Evolutionary conservation across 768 basidiomycete species (phyloP).

Genomic region (Auriscalpium vulgare): DNA sequence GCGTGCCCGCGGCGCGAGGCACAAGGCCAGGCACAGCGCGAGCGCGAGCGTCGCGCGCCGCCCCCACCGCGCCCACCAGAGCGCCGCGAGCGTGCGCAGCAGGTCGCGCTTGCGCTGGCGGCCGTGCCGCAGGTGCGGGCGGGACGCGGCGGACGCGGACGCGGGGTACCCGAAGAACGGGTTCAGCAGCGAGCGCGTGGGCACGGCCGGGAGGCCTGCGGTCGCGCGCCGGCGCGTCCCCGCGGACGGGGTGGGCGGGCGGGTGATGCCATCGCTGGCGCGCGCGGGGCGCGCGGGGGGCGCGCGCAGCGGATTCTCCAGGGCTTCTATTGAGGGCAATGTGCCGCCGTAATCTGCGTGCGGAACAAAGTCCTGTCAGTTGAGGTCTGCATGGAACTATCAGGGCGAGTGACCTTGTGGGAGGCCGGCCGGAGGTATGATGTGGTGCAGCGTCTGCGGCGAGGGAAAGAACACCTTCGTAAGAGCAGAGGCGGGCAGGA

Average conservation of each 20-base stretch:
- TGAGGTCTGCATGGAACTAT: conserved; percentile 1
- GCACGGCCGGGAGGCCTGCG: conserved; percentile 16
- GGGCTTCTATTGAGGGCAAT: conserved; percentile 20
- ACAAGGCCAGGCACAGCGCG: conserved; percentile 18
- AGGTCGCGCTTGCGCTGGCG: conserved; percentile 67
- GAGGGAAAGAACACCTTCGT: conserved; percentile 63
- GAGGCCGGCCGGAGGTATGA: conserved; percentile 43
- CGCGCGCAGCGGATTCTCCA: neutral
- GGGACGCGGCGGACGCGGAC: conserved; percentile 27
- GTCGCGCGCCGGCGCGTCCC: too few relatives aligned
- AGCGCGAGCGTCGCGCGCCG: conserved; percentile 5
- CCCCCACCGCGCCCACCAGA: conserved; percentile 64
- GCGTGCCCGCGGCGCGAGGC: too few relatives aligned
- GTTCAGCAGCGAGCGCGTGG: conserved; percentile 54
- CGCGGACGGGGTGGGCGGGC: too few relatives aligned
- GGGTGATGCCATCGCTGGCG: too few relatives aligned
- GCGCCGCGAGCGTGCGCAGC: conserved; percentile 45
- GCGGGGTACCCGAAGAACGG: conserved; percentile 70
- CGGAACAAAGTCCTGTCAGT: conserved; percentile 13
- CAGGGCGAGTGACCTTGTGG: conserved; percentile 43
- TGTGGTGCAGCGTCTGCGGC: conserved; percentile 42
- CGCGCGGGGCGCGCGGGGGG: conserved; percentile 9
- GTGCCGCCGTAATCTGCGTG: conserved; percentile 60
- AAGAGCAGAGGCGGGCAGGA: conserved; percentile 52
- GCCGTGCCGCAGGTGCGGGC: conserved; percentile 40